Conservation (phyloP, 306 rosid genomes). For the Acacia crassicarpa region DNA sequence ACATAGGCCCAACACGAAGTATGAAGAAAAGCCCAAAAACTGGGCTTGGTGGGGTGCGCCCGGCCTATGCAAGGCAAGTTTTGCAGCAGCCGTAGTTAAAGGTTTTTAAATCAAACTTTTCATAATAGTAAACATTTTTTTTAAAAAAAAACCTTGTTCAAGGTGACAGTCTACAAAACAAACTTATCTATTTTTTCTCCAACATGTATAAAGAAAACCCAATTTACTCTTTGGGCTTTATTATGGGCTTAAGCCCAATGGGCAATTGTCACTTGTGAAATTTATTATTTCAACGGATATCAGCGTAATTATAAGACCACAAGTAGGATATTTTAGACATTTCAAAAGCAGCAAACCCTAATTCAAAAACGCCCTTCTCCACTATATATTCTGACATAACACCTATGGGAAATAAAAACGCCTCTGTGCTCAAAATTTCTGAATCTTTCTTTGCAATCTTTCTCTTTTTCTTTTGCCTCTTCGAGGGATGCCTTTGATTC, state of each 20-base stretch:
- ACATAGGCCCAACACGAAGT: no score
- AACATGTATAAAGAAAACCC: no score
- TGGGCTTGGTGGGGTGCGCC: no score
- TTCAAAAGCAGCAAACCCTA: constrained; percentile 33
- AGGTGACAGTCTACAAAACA: no score
- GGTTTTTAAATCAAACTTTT: no score
- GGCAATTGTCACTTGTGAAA: background rate
- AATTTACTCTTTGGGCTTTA: background rate
- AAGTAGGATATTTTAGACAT: background rate
- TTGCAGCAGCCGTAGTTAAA: no score
- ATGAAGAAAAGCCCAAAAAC: no score
- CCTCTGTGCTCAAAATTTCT: background rate
- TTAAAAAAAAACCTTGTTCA: no score
- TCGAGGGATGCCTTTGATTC: constrained; percentile 42
- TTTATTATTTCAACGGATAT: background rate
- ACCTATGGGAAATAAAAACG: rapidly evolving
- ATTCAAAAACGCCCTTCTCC: constrained; percentile 1
- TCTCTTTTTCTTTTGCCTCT: constrained; percentile 33
- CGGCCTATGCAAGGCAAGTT: no score
- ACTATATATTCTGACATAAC: constrained; percentile 21
- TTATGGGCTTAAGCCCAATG: constrained; percentile 21
- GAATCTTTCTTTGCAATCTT: background rate
- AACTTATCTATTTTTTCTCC: no score
- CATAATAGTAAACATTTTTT: no score
- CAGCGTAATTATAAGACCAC: background rate